A percentile compares a stretch with the other conserved stretches of the same genome.
Conservation (phyloP, 2,329 filamentous ascomycete genomes). For the Cladosporium sp. region DNA sequence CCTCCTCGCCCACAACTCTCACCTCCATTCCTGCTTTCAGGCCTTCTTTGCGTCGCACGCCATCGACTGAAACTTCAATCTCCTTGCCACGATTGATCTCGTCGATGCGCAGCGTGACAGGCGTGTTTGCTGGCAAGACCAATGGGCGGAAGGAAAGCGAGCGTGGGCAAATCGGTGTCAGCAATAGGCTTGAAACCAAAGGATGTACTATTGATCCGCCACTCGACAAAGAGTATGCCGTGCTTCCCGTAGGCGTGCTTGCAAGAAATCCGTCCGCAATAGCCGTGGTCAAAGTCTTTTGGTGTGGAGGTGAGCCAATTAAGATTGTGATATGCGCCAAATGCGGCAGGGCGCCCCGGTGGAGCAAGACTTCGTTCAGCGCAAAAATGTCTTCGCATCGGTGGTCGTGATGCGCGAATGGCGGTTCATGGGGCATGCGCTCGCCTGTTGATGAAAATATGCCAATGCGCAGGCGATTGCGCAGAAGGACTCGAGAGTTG, state of each 20-base stretch:
- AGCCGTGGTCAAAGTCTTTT: constrained; percentile 86
- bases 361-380: constrained; percentile 93
- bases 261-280: constrained; percentile 95
- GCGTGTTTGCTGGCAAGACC: constrained; percentile 82
- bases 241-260: constrained; percentile 90
- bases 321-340: constrained; percentile 90
- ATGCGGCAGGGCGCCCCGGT: constrained; percentile 86
- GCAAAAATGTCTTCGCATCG: constrained; percentile 61
- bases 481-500: constrained; percentile 77
- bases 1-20: constrained; percentile 81
- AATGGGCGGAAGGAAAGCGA: constrained; percentile 90
- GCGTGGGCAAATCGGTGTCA: constrained; percentile 92
- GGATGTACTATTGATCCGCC: constrained; percentile 95
- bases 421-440: constrained; percentile 40
- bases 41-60: constrained; percentile 46
- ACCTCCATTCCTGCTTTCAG: constrained; percentile 66
- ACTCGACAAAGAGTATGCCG: constrained; percentile 90
- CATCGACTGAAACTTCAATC: constrained; percentile 55
- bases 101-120: constrained; percentile 79
- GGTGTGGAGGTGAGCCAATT: constrained; percentile 61
- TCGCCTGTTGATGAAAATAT: constrained; percentile 73
- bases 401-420: constrained; percentile 35
- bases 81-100: constrained; percentile 55
- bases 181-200: constrained; percentile 79
- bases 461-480: constrained; percentile 83